Conservation (phyloP, 73 alveolate species). For the Paramecium biaurelia region DNA sequence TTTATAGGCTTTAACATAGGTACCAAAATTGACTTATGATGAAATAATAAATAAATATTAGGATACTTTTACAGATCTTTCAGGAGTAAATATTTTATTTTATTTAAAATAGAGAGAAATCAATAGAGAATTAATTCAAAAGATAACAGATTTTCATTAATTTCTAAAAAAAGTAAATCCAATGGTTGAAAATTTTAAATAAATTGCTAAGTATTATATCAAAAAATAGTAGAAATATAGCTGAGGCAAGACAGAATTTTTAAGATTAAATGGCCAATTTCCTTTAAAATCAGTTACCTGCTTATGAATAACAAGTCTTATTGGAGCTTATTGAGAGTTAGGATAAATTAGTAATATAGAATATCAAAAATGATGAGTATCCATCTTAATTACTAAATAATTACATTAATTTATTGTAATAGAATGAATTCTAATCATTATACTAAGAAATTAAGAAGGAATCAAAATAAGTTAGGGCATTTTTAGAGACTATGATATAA, state of each 20-base stretch:
- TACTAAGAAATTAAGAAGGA: conserved; percentile 26
- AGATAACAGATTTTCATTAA: conserved; percentile 22
- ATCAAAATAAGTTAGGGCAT: conserved; percentile 20
- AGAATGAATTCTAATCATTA: background rate
- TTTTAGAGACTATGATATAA: background rate
- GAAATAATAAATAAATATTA: conserved; percentile 54
- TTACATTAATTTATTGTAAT: background rate
- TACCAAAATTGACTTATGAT: conserved; percentile 43
- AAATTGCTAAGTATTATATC: conserved; percentile 6
- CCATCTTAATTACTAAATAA: background rate
- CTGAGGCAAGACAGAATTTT: background rate
- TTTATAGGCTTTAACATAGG: background rate
- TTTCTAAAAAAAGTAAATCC: conserved; percentile 51
- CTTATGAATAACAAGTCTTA: background rate
- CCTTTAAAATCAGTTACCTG: background rate
- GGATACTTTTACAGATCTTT: conserved; percentile 42
- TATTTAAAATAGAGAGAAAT: conserved; percentile 19
- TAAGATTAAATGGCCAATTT: background rate
- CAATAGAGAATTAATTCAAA: conserved; percentile 40
- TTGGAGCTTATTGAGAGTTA: background rate
- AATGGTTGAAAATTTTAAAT: conserved; percentile 34
- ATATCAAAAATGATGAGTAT: background rate
- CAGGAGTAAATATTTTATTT: conserved; percentile 1
- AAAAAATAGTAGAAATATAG: background rate
- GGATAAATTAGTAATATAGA: background rate